Evolutionary conservation across 2,329 filamentous ascomycete species (phyloP).

Genomic region (Phaeoacremonium minimum): DNA sequence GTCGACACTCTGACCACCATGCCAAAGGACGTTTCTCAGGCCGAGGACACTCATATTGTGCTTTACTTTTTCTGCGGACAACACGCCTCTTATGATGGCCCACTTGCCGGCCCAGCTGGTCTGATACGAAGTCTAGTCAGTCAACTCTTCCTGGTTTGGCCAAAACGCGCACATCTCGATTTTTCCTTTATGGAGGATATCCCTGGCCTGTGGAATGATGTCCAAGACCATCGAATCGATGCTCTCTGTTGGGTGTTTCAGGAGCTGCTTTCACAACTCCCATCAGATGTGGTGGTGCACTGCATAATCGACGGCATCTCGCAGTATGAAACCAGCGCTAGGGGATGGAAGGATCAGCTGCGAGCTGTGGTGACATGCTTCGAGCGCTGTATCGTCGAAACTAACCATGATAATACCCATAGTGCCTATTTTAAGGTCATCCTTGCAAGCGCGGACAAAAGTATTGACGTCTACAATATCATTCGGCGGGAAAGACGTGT

Average conservation of each 20-base stretch:
- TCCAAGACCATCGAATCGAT: neutral
- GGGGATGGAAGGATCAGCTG: too few relatives aligned
- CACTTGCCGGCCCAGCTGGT: neutral
- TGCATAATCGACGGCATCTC: conserved; percentile 4
- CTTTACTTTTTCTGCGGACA: conserved; percentile 5
- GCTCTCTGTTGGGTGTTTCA: neutral
- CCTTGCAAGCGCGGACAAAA: too few relatives aligned
- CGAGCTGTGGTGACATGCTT: too few relatives aligned
- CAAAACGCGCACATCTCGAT: neutral
- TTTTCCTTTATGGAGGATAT: neutral
- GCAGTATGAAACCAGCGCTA: conserved; percentile 3
- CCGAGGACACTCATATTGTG: neutral
- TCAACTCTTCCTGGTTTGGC: neutral
- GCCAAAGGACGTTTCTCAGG: neutral
- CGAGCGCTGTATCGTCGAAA: too few relatives aligned
- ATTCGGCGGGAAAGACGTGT: too few relatives aligned
- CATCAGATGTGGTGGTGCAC: neutral
- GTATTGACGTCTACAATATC: too few relatives aligned
- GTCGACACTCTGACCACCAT: neutral
- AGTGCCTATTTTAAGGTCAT: too few relatives aligned
- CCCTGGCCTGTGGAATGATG: neutral
- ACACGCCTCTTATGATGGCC: neutral
- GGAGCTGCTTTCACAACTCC: neutral
- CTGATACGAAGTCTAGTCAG: conserved; percentile 1
- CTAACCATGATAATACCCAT: too few relatives aligned